phyloP scores from a whole-genome alignment of 1,139 yeast genomes.

The Nematodospora anomalae region DNA sequence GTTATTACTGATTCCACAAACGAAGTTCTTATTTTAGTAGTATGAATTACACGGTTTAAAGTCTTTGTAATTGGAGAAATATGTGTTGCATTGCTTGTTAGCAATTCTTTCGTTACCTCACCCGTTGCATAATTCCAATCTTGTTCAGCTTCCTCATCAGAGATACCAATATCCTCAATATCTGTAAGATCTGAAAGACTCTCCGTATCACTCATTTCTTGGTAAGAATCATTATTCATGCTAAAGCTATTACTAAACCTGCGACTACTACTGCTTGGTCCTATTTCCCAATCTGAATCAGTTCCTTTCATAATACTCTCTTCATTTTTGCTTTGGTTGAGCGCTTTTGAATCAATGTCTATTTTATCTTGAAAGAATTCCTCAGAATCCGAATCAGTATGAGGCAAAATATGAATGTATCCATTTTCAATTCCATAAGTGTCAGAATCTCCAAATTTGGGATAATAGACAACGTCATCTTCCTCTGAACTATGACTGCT shows the following conservation, averaged over 20 bases:
- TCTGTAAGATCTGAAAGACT: too few relatives aligned
- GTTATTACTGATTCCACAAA: neutral
- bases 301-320: too few relatives aligned
- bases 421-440: neutral
- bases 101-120: neutral
- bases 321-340: too few relatives aligned
- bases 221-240: too few relatives aligned
- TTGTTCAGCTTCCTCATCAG: neutral
- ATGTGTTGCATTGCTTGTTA: too few relatives aligned
- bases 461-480: slow-evolving; percentile 4
- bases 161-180: neutral
- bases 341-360: neutral
- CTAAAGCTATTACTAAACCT: too few relatives aligned
- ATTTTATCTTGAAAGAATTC: neutral
- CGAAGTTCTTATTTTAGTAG: neutral
- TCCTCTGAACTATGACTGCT: slow-evolving; percentile 1
- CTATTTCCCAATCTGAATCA: too few relatives aligned
- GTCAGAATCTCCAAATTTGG: neutral
- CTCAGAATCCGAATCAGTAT: neutral
- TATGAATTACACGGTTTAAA: too few relatives aligned
- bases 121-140: neutral
- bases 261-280: too few relatives aligned
- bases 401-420: neutral
- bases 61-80: too few relatives aligned
- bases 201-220: too few relatives aligned